Evolutionary conservation across 1,139 yeast genomes (phyloP).

Genomic region (Nakaseomyces kungkrabaensis): DNA sequence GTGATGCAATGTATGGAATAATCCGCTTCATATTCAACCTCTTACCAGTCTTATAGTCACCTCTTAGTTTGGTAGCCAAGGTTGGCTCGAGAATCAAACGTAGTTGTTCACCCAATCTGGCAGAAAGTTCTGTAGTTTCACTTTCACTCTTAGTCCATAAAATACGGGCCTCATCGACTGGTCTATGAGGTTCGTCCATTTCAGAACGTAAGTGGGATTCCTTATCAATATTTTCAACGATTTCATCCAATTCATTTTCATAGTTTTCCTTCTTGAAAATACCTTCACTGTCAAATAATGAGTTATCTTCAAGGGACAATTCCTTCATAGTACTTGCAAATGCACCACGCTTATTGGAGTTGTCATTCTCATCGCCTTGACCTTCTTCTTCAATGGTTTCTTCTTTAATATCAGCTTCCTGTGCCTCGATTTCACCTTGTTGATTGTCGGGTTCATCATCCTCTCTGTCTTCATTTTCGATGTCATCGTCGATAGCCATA

Average conservation of each 20-base stretch:
- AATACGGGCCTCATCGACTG: slow-evolving; percentile 57
- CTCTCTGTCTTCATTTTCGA: slow-evolving; percentile 26
- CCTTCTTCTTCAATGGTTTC: slow-evolving; percentile 15
- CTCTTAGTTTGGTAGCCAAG: slow-evolving; percentile 81
- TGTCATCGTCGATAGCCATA: slow-evolving; percentile 74
- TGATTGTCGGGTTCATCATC: background rate
- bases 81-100: slow-evolving; percentile 93
- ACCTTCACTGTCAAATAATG: slow-evolving; percentile 18
- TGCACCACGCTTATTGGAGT: slow-evolving; percentile 46
- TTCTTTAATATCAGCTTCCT: slow-evolving; percentile 13
- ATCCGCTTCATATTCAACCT: slow-evolving; percentile 94
- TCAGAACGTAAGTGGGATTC: slow-evolving; percentile 22
- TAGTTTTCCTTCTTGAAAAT: slow-evolving; percentile 30
- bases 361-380: slow-evolving; percentile 35
- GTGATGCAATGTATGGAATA: slow-evolving; percentile 95
- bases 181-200: slow-evolving; percentile 36
- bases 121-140: slow-evolving; percentile 77
- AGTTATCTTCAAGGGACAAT: background rate
- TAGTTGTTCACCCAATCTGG: slow-evolving; percentile 84
- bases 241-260: slow-evolving; percentile 30
- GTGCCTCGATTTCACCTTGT: slow-evolving; percentile 4
- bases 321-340: slow-evolving; percentile 31
- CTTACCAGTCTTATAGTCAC: slow-evolving; percentile 96
- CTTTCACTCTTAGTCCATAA: slow-evolving; percentile 78
- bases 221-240: slow-evolving; percentile 29